Percentiles rank a stretch among this genome's conserved stretches.
phyloP scores from a whole-genome alignment of 1,139 yeast species.

The Nakaseomyces bracarensis region DNA sequence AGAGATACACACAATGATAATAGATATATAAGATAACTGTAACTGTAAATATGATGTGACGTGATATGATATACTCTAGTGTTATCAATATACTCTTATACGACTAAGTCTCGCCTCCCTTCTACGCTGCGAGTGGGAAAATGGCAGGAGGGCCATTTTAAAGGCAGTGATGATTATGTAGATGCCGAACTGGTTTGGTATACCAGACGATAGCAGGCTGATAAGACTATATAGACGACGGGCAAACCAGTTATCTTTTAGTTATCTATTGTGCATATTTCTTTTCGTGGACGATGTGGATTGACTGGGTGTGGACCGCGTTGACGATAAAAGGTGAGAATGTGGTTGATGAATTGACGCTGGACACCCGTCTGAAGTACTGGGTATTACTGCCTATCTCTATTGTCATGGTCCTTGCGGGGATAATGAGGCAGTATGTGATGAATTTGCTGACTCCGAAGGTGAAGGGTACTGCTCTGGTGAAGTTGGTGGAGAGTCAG shows the following conservation, averaged over 20 bases:
- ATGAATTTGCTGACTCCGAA: slow-evolving; percentile 51
- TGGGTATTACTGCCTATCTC: slow-evolving; percentile 93
- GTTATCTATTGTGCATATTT: too few relatives aligned
- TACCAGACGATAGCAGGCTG: too few relatives aligned
- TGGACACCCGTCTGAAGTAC: slow-evolving; percentile 75
- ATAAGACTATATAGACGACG: too few relatives aligned
- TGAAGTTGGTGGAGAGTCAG: slow-evolving; percentile 52
- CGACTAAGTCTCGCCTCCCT: too few relatives aligned
- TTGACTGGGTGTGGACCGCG: slow-evolving; percentile 13
- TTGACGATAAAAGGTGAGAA: slow-evolving; percentile 10
- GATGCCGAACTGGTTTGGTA: too few relatives aligned
- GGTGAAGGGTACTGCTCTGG: slow-evolving; percentile 41
- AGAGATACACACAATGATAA: not conserved
- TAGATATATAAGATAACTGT: not conserved
- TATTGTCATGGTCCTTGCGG: slow-evolving; percentile 84
- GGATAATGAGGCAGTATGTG: slow-evolving; percentile 65
- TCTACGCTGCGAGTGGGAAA: too few relatives aligned
- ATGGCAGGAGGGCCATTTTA: too few relatives aligned
- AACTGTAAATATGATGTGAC: too few relatives aligned
- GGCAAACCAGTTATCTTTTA: too few relatives aligned
- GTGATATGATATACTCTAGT: too few relatives aligned
- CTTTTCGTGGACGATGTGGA: slow-evolving; percentile 1
- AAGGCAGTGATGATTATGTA: too few relatives aligned
- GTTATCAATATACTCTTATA: too few relatives aligned
- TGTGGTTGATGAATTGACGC: slow-evolving; percentile 43